Base-by-base conservation (phyloP, 495 filamentous ascomycete species). In the Penicillium simplicissimum region DNA sequence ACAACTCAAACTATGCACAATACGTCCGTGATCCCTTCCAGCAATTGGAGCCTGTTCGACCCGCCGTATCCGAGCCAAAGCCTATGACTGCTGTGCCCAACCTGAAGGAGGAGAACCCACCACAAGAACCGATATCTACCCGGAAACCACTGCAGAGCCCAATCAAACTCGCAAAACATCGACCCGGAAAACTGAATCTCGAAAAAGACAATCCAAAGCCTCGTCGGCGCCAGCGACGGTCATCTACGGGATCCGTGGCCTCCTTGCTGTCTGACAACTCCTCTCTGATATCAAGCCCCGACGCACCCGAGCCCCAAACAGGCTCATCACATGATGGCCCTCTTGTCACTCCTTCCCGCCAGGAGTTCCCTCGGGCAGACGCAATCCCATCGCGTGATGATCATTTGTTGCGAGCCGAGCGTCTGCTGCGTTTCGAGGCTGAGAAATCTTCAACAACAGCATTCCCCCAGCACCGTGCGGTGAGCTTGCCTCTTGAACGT, bases 401-500 rank as follows among this genome's bases (percentile, higher is more conserved):
- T 17, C 69, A 78, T 59, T 64, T 70, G 11, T 40, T 81, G 49
- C 73, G 76, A 31, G 74, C 72, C 48, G 73, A 75, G 23, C 73
- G 68, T 23, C 59, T 79, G 0, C 67, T 73, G 48, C 69, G 63
- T 23, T 19, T 78, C 1, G 72, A 77, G 14, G 59, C 58, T 28
- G 60, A 67, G 17, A 76, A 76, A 59, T 69, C 69, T 19, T 65
- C 66, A 4, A 62, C 60, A 14, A 40, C 64, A 3, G 34, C 58
- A 0, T 71, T 78, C 43, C 60, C 70, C 17, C 72, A 75, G 33
- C 73, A 64, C 40, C 69, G 73, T 15, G 65, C 71, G 3, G 73
- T 79, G 2, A 81, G 79, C 60, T 55, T 81, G 36, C 79, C 77
- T 33, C 63, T 81, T 21, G 72, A 80, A 55, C 73, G 79, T 4